These are phyloP conservation scores for Aspergillus tubingensis DNA, from an alignment of 2,329 filamentous ascomycete species.

Conservation along the genomic window DNA sequence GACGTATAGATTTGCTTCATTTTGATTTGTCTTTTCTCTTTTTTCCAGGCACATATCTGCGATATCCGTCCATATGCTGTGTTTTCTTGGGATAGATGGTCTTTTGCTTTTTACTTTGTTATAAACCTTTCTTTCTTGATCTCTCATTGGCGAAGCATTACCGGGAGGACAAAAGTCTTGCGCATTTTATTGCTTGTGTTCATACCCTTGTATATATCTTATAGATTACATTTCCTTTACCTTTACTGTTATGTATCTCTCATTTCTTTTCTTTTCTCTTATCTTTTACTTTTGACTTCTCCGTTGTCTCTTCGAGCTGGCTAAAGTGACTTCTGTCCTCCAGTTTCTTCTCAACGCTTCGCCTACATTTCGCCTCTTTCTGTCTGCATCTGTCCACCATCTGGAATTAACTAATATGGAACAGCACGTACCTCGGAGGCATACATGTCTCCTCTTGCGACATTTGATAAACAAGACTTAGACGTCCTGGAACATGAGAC, in stretches of 20 bases:
- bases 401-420: too few species aligned
- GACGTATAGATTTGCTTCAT: slow-evolving; percentile 18
- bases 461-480: too few species aligned
- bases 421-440: too few species aligned
- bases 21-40: slow-evolving; percentile 1
- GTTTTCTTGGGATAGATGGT: slow-evolving; percentile 1
- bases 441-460: too few species aligned
- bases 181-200: slow-evolving; percentile 2
- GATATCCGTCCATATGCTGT: neutral
- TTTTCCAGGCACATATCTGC: neutral
- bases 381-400: too few species aligned
- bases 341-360: neutral
- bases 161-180: slow-evolving; percentile 13
- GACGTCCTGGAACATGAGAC: too few species aligned
- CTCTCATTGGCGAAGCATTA: slow-evolving; percentile 8
- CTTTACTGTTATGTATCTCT: slow-evolving; percentile 1
- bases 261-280: too few species aligned
- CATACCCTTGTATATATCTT: slow-evolving; percentile 4
- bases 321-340: neutral
- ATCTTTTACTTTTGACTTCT: neutral
- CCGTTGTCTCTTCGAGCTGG: neutral
- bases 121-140: neutral
- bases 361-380: neutral
- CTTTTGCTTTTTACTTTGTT: slow-evolving; percentile 4
- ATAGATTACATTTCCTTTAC: neutral